These are phyloP conservation scores for Penicillium expansum DNA, from an alignment of 2,329 filamentous ascomycete genomes.

Conservation along the genomic window DNA sequence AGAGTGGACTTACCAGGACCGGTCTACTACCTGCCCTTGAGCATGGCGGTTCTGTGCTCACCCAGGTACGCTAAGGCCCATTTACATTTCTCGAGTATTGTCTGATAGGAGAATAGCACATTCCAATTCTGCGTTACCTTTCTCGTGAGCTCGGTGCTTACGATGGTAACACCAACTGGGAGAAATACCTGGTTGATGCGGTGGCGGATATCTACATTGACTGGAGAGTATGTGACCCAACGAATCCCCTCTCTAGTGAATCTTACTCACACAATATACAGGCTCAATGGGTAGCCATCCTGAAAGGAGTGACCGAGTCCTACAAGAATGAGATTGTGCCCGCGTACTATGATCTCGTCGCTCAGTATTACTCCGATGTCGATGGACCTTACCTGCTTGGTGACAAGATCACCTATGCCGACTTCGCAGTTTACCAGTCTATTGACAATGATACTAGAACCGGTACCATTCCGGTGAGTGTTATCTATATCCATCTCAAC, in stretches of 20 bases:
- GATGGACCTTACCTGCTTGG: slow-evolving; percentile 40
- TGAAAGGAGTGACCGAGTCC: background rate
- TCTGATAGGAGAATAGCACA: background rate
- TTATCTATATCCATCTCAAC: background rate
- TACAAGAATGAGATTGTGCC: background rate
- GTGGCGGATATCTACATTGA: background rate
- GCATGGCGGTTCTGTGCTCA: background rate
- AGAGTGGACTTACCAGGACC: background rate
- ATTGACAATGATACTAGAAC: slow-evolving; percentile 40
- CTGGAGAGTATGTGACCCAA: background rate
- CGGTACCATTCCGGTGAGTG: slow-evolving; percentile 32
- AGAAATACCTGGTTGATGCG: background rate
- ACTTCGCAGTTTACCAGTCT: slow-evolving; percentile 43
- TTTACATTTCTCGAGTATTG: background rate
- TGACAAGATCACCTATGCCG: slow-evolving; percentile 37
- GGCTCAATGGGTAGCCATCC: background rate
- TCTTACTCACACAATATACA: background rate
- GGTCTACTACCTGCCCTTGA: background rate
- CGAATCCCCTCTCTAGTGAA: background rate
- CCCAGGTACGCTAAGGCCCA: background rate
- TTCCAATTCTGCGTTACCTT: background rate
- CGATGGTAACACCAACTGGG: background rate
- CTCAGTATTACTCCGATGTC: slow-evolving; percentile 9
- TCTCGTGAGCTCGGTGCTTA: background rate
- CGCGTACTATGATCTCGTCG: background rate